phyloP scores from a whole-genome alignment of 345 rosid genomes.

The Litchi chinensis region DNA sequence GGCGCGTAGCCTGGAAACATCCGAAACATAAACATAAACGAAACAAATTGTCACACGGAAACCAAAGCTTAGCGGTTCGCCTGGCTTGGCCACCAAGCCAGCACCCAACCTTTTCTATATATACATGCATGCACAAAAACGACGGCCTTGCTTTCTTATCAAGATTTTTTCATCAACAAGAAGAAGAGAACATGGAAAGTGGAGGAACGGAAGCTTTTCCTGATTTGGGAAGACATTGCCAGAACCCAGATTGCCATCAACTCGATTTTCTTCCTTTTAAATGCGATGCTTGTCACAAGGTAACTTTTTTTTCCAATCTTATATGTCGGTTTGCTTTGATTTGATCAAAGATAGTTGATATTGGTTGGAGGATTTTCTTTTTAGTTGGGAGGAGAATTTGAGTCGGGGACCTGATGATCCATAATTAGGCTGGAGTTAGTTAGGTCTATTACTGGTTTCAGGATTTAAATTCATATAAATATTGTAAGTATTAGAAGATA shows the following conservation, averaged over 20 bases:
- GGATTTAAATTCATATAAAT: too few relatives aligned
- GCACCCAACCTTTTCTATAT: constrained; percentile 19
- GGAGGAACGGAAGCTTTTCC: constrained; percentile 96
- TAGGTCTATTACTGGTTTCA: too few relatives aligned
- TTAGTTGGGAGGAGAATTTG: too few relatives aligned
- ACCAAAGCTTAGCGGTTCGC: neutral
- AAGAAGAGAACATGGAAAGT: constrained; percentile 38
- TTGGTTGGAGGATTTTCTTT: too few relatives aligned
- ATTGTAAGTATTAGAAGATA: too few relatives aligned
- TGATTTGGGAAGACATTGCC: constrained; percentile 77
- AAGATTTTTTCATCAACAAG: neutral
- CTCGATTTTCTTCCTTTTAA: constrained; percentile 87
- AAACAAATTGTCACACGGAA: neutral
- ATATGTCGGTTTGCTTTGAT: too few relatives aligned
- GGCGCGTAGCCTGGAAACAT: neutral
- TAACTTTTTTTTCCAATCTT: constrained; percentile 13
- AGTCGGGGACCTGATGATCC: too few relatives aligned
- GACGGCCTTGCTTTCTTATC: neutral
- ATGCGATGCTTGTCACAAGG: constrained; percentile 71
- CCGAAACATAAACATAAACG: neutral
- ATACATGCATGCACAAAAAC: neutral
- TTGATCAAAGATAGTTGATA: too few relatives aligned
- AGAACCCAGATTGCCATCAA: constrained; percentile 64
- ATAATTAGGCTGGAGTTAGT: too few relatives aligned
- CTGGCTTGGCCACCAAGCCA: constrained; percentile 56